These are phyloP conservation scores for Magnolia sinica DNA, from an alignment of 164 flowering plant genomes.

Conservation along the genomic window DNA sequence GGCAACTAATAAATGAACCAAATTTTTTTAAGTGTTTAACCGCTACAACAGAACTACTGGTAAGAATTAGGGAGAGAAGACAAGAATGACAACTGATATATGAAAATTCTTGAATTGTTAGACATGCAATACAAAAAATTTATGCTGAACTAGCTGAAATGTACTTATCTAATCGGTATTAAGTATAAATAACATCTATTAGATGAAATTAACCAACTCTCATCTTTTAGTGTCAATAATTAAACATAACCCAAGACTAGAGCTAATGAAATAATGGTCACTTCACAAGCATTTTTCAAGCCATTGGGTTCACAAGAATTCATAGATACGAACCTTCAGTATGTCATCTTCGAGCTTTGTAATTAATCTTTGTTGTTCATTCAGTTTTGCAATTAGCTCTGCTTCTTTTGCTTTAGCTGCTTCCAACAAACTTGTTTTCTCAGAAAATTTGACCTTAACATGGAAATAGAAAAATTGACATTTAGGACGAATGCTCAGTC, in stretches of 20 bases:
- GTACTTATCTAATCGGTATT: neutral
- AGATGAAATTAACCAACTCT: neutral
- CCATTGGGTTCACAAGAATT: neutral
- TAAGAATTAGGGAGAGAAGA: neutral
- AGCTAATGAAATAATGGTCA: neutral
- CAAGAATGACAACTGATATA: neutral
- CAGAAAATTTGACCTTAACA: slow-evolving; percentile 80
- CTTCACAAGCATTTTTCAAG: neutral
- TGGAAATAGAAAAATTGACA: neutral
- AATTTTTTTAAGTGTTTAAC: neutral
- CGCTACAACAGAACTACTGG: neutral
- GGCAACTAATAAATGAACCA: neutral
- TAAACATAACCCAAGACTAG: neutral
- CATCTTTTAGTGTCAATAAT: neutral
- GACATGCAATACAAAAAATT: neutral
- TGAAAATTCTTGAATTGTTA: neutral
- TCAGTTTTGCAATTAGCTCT: slow-evolving; percentile 65
- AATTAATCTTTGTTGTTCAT: slow-evolving; percentile 80
- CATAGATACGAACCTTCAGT: slow-evolving; percentile 53
- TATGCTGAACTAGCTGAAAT: neutral
- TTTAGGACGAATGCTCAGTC: neutral
- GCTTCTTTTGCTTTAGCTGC: slow-evolving; percentile 63
- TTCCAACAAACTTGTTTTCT: slow-evolving; percentile 69
- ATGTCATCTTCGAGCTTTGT: slow-evolving; percentile 98
- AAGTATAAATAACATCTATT: neutral